phyloP scores from a whole-genome alignment of 495 filamentous ascomycete genomes.

The Extremus antarcticus region DNA sequence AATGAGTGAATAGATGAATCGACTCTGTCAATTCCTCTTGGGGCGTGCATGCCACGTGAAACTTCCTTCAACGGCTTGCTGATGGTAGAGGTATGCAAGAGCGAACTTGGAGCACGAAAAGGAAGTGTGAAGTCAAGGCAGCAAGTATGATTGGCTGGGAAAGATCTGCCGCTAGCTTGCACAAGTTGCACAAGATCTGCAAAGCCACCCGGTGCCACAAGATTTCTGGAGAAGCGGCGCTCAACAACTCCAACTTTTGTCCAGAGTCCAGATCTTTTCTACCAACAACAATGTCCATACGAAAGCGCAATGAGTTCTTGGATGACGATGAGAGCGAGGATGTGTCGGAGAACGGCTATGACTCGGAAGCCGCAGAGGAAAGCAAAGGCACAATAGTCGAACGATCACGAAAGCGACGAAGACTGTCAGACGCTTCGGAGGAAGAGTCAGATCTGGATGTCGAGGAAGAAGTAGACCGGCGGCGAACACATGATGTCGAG shows the following conservation, averaged over 20 bases:
- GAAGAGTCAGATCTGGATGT: conserved; percentile 25
- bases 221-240: no score
- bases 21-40: no score
- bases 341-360: conserved; percentile 48
- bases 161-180: no score
- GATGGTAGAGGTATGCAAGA: no score
- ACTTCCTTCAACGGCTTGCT: no score
- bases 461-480: conserved; percentile 18
- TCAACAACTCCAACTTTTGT: not conserved
- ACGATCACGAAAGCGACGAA: conserved; percentile 56
- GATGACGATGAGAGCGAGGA: conserved; percentile 58
- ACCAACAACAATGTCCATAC: conserved; percentile 43
- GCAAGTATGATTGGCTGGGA: no score
- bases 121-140: no score
- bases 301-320: conserved; percentile 65
- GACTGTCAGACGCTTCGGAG: conserved; percentile 37
- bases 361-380: conserved; percentile 57
- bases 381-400: conserved; percentile 41
- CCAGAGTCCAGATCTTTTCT: not conserved
- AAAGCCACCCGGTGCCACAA: no score
- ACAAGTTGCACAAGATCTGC: no score
- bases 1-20: no score
- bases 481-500: not conserved
- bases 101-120: no score
- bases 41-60: no score